phyloP scores from a whole-genome alignment of 1,284 basidiomycete species.

The Exobasidium rhododendri region DNA sequence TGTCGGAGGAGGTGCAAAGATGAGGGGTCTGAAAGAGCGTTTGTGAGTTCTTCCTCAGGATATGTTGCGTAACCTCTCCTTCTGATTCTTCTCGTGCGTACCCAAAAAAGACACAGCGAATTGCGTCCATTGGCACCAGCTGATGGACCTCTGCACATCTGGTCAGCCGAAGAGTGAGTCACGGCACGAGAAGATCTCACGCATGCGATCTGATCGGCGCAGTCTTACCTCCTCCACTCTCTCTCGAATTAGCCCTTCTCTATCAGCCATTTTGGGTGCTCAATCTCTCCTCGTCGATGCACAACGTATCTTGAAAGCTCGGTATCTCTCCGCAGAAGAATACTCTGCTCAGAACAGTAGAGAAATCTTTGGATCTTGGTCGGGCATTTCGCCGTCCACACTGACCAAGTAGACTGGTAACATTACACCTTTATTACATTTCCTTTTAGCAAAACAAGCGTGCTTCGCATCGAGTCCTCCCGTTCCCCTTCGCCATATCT shows the following conservation, averaged over 20 bases:
- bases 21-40: slow-evolving; percentile 70
- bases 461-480: too few relatives aligned
- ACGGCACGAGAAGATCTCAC: too few relatives aligned
- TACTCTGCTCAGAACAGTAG: neutral
- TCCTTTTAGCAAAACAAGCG: too few relatives aligned
- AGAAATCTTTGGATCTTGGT: neutral
- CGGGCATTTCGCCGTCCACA: neutral
- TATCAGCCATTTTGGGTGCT: neutral
- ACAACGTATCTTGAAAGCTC: neutral
- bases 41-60: slow-evolving; percentile 61
- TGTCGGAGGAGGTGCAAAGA: slow-evolving; percentile 75
- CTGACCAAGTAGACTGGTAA: too few relatives aligned
- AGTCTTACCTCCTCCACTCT: too few relatives aligned
- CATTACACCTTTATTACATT: too few relatives aligned
- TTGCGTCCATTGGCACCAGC: neutral
- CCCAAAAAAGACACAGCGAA: neutral
- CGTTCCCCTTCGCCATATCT: too few relatives aligned
- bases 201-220: too few relatives aligned
- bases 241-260: neutral
- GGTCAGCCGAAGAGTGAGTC: neutral
- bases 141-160: slow-evolving; percentile 5
- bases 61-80: slow-evolving; percentile 1
- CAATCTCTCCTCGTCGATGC: neutral
- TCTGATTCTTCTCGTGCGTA: slow-evolving; percentile 4
- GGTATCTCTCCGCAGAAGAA: neutral